Percentiles rank a stretch among this genome's conserved stretches.
These are phyloP conservation scores for Leptodermis oblonga DNA, from an alignment of 257 asterid genomes.

Conservation along the genomic window DNA sequence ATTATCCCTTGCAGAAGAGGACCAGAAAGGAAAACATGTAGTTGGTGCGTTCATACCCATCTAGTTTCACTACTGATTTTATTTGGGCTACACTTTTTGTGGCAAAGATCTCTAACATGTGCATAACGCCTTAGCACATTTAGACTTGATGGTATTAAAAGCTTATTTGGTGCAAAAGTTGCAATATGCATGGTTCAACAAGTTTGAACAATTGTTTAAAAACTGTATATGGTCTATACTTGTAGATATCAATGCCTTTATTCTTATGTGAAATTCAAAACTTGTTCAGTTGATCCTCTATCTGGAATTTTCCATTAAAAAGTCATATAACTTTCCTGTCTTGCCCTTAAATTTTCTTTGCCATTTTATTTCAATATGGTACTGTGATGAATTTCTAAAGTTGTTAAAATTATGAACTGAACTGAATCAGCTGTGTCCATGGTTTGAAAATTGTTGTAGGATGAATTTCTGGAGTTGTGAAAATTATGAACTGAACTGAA, in stretches of 20 bases:
- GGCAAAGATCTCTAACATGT: conserved; percentile 2
- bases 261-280: background rate
- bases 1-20: conserved; percentile 71
- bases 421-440: background rate
- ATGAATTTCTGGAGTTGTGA: no score
- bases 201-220: background rate
- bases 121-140: background rate
- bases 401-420: conserved; percentile 6
- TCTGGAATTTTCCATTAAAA: background rate
- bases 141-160: background rate
- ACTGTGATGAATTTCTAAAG: background rate
- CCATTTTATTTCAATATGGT: background rate
- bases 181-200: background rate
- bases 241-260: background rate
- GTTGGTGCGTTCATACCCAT: conserved; percentile 39
- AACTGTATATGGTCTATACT: background rate
- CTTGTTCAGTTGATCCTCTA: background rate
- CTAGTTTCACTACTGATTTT: background rate
- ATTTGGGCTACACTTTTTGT: background rate
- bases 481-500: conserved; percentile 1
- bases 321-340: background rate
- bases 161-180: background rate
- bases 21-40: conserved; percentile 46
- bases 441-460: background rate
- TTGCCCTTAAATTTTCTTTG: background rate